A percentile compares a stretch with the other conserved stretches of the same genome.
phyloP scores from a whole-genome alignment of 768 basidiomycete species.

The Rubroboletus pulcherrimus region DNA sequence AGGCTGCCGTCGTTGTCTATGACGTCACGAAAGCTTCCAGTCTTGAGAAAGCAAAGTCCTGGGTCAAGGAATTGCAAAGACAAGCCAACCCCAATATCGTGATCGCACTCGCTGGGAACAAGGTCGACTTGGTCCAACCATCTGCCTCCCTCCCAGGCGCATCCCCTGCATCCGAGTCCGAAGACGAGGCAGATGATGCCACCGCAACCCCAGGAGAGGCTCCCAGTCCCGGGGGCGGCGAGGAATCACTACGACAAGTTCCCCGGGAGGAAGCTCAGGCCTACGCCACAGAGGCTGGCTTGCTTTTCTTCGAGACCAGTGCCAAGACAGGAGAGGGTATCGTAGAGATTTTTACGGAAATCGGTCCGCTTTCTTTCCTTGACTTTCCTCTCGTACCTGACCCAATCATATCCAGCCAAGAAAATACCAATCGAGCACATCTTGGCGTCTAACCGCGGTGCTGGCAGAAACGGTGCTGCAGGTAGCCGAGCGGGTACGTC shows the following conservation, averaged over 20 bases:
- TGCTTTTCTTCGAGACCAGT: constrained; percentile 96
- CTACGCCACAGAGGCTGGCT: constrained; percentile 90
- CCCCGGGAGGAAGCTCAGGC: constrained; percentile 93
- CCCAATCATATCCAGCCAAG: constrained; percentile 51
- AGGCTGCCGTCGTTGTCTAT: constrained; percentile 97
- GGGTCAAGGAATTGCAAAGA: constrained; percentile 98
- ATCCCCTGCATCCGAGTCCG: constrained; percentile 59
- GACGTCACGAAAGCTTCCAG: constrained; percentile 95
- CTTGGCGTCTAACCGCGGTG: constrained; percentile 72
- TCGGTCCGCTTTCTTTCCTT: constrained; percentile 54
- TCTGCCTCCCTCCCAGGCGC: constrained; percentile 49
- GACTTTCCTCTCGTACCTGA: background rate
- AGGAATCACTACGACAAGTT: constrained; percentile 84
- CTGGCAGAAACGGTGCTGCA: constrained; percentile 57
- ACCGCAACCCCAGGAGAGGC: constrained; percentile 78
- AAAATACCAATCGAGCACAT: constrained; percentile 93
- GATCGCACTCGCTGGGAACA: constrained; percentile 97
- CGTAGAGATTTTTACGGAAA: constrained; percentile 96
- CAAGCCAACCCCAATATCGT: constrained; percentile 99
- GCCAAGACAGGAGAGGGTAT: constrained; percentile 97
- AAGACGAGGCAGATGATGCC: constrained; percentile 92
- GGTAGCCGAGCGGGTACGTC: constrained; percentile 49
- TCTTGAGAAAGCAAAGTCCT: constrained; percentile 97
- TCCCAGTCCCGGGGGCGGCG: constrained; percentile 45
- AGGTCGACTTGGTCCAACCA: constrained; percentile 83